Conservation (phyloP, 2,329 filamentous ascomycete genomes). For the Ramichloridium luteum region DNA sequence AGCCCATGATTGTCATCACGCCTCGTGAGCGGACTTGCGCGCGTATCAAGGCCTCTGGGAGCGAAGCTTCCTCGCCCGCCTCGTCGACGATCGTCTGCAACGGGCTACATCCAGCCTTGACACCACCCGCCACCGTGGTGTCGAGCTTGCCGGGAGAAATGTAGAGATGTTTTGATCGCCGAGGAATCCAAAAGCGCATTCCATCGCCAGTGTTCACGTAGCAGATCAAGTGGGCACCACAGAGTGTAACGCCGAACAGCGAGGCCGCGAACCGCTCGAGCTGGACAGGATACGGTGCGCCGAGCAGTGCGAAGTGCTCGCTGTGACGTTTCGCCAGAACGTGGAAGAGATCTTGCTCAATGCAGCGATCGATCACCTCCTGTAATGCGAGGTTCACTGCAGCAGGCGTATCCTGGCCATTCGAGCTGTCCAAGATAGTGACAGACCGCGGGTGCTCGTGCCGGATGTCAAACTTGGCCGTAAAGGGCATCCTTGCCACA, state of each 20-base stretch:
- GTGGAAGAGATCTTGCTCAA: constrained; percentile 47
- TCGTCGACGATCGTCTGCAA: constrained; percentile 76
- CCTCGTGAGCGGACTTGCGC: constrained; percentile 46
- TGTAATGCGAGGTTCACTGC: constrained; percentile 44
- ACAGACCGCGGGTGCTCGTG: constrained; percentile 18
- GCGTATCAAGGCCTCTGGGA: constrained; percentile 57
- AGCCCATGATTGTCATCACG: constrained; percentile 69
- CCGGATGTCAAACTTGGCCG: constrained; percentile 44
- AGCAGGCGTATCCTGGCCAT: constrained; percentile 49
- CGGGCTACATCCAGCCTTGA: constrained; percentile 68
- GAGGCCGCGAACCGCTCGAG: constrained; percentile 62
- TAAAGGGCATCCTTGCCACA: constrained; percentile 44
- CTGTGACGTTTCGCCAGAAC: constrained; percentile 65
- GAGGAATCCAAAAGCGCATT: constrained; percentile 71
- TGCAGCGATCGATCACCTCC: constrained; percentile 48
- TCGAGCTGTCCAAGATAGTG: constrained; percentile 32
- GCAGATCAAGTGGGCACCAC: constrained; percentile 68
- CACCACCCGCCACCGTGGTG: constrained; percentile 78
- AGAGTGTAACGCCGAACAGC: constrained; percentile 61
- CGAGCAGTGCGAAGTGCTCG: constrained; percentile 65
- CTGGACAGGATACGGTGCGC: constrained; percentile 49
- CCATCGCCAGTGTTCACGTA: constrained; percentile 45
- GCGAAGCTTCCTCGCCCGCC: constrained; percentile 73
- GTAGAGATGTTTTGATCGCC: constrained; percentile 61
- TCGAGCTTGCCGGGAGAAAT: constrained; percentile 83